Percentiles rank a stretch among this genome's conserved stretches.
Conservation (phyloP, 495 filamentous ascomycete species). For the Hypoxylon fragiforme region DNA sequence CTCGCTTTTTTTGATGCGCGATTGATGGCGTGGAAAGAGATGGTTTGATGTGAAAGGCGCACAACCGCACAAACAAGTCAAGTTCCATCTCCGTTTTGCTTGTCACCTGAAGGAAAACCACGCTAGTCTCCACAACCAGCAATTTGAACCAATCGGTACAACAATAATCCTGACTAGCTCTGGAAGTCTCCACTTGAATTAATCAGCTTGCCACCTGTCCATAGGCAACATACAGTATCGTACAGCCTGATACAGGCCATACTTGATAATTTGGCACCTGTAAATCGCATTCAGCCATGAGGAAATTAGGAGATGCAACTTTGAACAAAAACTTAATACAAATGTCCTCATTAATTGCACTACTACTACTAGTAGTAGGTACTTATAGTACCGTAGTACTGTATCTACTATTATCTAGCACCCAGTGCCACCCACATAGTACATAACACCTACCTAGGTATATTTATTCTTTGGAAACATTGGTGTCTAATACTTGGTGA, state of each 20-base stretch:
- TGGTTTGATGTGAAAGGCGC: constrained; percentile 59
- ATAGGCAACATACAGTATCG: no score
- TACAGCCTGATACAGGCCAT: background rate
- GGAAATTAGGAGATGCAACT: no score
- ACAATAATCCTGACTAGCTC: constrained; percentile 11
- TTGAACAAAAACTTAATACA: no score
- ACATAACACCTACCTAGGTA: no score
- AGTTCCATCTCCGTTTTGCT: constrained; percentile 49
- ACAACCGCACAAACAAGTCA: constrained; percentile 54
- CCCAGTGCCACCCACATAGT: no score
- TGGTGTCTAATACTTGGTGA: no score
- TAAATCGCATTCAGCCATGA: no score
- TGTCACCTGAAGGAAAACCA: constrained; percentile 40
- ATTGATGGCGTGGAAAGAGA: constrained; percentile 46
- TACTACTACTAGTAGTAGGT: no score
- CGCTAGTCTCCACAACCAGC: constrained; percentile 7
- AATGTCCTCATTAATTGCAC: no score
- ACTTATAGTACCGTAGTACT: no score
- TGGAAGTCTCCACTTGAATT: background rate
- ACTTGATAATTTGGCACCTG: background rate
- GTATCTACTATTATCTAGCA: no score
- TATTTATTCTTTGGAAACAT: no score
- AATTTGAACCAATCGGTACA: constrained; percentile 14
- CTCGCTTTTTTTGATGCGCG: constrained; percentile 58
- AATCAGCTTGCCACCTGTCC: background rate